A percentile compares a stretch with the other conserved stretches of the same genome.
Evolutionary conservation across 768 basidiomycete species (phyloP).

Genomic region (Collybiopsis confluens): DNA sequence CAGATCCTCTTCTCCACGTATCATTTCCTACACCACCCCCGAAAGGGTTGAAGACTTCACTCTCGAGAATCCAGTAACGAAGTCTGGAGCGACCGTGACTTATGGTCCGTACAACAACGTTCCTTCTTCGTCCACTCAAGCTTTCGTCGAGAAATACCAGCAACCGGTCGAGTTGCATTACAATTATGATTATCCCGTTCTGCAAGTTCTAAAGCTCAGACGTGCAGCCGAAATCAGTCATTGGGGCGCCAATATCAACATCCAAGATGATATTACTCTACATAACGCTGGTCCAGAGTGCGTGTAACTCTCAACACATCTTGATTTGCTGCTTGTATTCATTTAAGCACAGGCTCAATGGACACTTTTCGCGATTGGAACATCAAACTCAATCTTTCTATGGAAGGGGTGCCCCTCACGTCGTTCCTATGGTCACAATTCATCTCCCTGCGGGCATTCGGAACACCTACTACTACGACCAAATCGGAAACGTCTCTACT

Average conservation of each 20-base stretch:
- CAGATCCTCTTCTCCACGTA: conserved; percentile 68
- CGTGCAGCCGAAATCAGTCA: conserved; percentile 90
- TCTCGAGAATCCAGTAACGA: conserved; percentile 56
- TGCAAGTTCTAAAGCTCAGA: conserved; percentile 68
- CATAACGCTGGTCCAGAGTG: conserved; percentile 88
- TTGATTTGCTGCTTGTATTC: conserved; percentile 8
- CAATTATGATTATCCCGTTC: conserved; percentile 73
- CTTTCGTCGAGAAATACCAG: conserved; percentile 60
- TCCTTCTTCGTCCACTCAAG: conserved; percentile 51
- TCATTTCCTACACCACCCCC: conserved; percentile 72
- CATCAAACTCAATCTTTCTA: conserved; percentile 77
- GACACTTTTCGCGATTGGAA: conserved; percentile 90
- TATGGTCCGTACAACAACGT: conserved; percentile 86
- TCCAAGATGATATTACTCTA: conserved; percentile 83
- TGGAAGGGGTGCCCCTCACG: conserved; percentile 61
- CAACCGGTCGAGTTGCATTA: conserved; percentile 74
- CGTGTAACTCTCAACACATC: conserved; percentile 27
- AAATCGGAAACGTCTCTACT: conserved; percentile 95
- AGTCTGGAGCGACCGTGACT: conserved; percentile 76
- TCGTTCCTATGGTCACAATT: conserved; percentile 69
- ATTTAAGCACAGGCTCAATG: conserved; percentile 65
- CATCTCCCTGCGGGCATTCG: conserved; percentile 81
- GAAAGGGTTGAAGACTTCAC: conserved; percentile 56
- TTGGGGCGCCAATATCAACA: conserved; percentile 94
- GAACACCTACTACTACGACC: conserved; percentile 85